Evolutionary conservation across 768 basidiomycete genomes (phyloP).

Genomic region (Xerocomellus amylosporus): DNA sequence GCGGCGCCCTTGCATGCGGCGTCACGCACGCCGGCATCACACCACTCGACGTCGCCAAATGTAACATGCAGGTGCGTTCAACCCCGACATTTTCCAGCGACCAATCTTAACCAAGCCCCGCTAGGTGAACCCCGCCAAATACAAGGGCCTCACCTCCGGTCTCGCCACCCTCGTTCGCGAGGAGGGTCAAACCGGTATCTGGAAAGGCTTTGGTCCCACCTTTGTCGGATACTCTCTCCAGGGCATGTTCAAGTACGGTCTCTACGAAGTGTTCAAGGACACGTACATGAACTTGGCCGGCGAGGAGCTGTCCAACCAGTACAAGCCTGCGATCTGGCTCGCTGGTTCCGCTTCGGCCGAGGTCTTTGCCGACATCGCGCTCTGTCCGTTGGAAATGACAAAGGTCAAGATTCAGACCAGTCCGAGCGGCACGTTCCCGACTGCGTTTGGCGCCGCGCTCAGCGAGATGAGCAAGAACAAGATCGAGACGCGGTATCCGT

Average conservation of each 20-base stretch:
- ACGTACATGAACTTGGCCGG: constrained; percentile 85
- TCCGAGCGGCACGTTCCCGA: constrained; percentile 72
- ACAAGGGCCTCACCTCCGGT: constrained; percentile 60
- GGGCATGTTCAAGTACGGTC: constrained; percentile 98
- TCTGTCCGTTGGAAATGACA: constrained; percentile 93
- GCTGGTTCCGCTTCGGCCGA: constrained; percentile 93
- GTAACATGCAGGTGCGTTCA: constrained; percentile 79
- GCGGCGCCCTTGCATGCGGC: constrained; percentile 85
- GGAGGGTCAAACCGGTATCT: constrained; percentile 82
- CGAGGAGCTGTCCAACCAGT: constrained; percentile 72
- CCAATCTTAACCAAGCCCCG: not conserved
- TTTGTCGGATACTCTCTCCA: constrained; percentile 92
- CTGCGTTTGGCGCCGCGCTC: constrained; percentile 67
- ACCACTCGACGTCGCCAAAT: constrained; percentile 85
- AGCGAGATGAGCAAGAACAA: constrained; percentile 65
- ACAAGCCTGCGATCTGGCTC: constrained; percentile 91
- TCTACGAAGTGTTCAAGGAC: constrained; percentile 98
- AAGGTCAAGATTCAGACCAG: constrained; percentile 90
- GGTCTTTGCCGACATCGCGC: constrained; percentile 93
- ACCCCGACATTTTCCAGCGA: too few relatives aligned
- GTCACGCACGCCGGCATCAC: constrained; percentile 86
- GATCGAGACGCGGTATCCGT: constrained; percentile 76
- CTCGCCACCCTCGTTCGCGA: constrained; percentile 68
- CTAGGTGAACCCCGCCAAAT: constrained; percentile 76
- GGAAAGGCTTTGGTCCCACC: constrained; percentile 95